Evolutionary conservation across 2,329 filamentous ascomycete genomes (phyloP).

Genomic region (Claviceps paspali): DNA sequence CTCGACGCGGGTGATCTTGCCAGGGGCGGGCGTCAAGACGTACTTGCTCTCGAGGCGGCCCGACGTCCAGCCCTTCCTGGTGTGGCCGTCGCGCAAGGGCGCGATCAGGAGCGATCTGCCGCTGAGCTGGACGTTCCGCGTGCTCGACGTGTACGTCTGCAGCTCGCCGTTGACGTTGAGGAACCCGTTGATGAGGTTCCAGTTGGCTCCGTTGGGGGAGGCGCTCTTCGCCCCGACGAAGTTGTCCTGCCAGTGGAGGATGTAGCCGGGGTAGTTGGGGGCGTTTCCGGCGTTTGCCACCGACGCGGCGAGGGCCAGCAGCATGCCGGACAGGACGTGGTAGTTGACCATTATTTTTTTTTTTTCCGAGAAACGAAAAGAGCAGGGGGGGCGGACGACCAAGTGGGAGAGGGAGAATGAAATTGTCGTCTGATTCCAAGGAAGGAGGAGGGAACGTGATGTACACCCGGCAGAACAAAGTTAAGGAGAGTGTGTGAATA

Average conservation of each 20-base stretch:
- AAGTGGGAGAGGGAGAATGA: no score
- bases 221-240: conserved; percentile 24
- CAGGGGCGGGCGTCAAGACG: conserved; percentile 28
- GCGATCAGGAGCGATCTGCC: conserved; percentile 37
- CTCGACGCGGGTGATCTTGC: conserved; percentile 31
- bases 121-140: conserved; percentile 33
- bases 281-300: conserved; percentile 17
- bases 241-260: conserved; percentile 25
- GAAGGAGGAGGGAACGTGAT: no score
- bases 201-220: conserved; percentile 20
- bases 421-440: no score
- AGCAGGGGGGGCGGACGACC: no score
- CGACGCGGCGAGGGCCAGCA: conserved; percentile 14
- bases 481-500: no score
- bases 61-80: conserved; percentile 33
- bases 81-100: conserved; percentile 24
- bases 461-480: no score
- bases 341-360: conserved; percentile 10
- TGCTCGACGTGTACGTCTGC: conserved; percentile 31
- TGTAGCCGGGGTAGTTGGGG: conserved; percentile 24
- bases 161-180: conserved; percentile 36
- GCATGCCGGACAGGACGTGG: conserved; percentile 11
- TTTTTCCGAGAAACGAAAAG: no score
- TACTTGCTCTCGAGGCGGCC: conserved; percentile 35
- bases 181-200: conserved; percentile 25